Evolutionary conservation across 768 basidiomycete species (phyloP), one percentile per base, ranked within the genome.

Genomic region (Chalciporus sphaerocephalus): DNA sequence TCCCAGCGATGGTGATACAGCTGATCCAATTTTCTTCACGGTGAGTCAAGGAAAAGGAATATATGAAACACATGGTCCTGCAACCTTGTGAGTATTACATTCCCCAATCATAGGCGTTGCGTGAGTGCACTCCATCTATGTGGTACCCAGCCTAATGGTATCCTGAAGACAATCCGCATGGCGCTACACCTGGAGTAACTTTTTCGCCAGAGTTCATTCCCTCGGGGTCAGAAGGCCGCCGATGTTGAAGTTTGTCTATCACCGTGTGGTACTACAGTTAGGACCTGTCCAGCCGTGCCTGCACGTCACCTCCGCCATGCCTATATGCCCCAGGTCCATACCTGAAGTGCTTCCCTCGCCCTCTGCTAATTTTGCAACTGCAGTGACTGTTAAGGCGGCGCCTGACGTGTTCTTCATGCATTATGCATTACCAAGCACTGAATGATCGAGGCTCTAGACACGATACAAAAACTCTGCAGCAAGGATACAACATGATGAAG

Each of bases 371-470:
- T 95, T 48, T 0, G 91, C 92, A 46, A 98, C 89, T 7, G 94
- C 96, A 6, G 95, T 94, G 7, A 98, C 96, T 0, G 96, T 98
- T 0, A n/a, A n/a, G n/a, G n/a, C n/a, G n/a, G n/a, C n/a, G n/a
- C n/a, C n/a, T n/a, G n/a, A n/a, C n/a, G n/a, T n/a, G n/a, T n/a
- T n/a, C n/a, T n/a, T n/a, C n/a, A n/a, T n/a, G n/a, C n/a, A n/a
- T n/a, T n/a, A n/a, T n/a, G n/a, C n/a, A n/a, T n/a, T n/a, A n/a
- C n/a, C n/a, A n/a, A n/a, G n/a, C n/a, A n/a, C n/a, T n/a, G n/a
- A n/a, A n/a, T n/a, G n/a, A n/a, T n/a, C n/a, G n/a, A n/a, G n/a
- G n/a, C n/a, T n/a, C n/a, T n/a, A n/a, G n/a, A n/a, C n/a, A n/a
- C n/a, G n/a, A n/a, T n/a, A n/a, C n/a, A n/a, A n/a, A n/a, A n/a